Percentiles rank a stretch among this genome's conserved stretches.
phyloP scores from a whole-genome alignment of 495 filamentous ascomycete species.

The Echria macrotheca region DNA sequence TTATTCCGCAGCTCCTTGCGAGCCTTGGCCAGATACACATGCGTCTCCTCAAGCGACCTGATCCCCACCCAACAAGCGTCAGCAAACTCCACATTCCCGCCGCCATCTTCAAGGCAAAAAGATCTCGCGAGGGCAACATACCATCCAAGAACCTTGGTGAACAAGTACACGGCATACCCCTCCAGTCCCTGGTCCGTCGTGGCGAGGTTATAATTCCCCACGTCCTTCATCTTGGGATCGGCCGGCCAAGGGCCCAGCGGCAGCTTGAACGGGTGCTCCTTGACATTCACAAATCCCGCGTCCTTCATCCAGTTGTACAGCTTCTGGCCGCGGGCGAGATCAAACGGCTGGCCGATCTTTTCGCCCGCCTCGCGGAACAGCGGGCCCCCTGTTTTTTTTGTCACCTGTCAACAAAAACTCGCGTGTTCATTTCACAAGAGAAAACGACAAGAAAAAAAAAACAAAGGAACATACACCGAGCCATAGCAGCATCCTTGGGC shows the following conservation, averaged over 20 bases:
- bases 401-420: neutral
- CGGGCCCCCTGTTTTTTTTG: neutral
- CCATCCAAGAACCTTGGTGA: conserved; percentile 20
- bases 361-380: conserved; percentile 11
- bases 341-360: conserved; percentile 5
- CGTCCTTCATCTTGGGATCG: conserved; percentile 41
- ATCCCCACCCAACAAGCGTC: too few relatives aligned
- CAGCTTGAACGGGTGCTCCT: conserved; percentile 21
- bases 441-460: neutral
- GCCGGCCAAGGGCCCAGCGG: conserved; percentile 42
- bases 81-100: too few relatives aligned
- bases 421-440: too few relatives aligned
- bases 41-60: neutral
- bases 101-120: too few relatives aligned
- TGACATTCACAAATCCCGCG: conserved; percentile 32
- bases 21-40: neutral
- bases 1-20: neutral
- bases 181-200: conserved; percentile 25
- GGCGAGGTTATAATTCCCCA: conserved; percentile 34
- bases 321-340: conserved; percentile 9
- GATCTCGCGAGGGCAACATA: neutral
- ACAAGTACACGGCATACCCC: conserved; percentile 28
- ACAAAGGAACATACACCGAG: neutral
- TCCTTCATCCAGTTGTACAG: conserved; percentile 17
- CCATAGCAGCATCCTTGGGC: conserved; percentile 1